Base-by-base conservation (phyloP, 73 alveolate species). In the Paramecium sexaurelia region DNA sequence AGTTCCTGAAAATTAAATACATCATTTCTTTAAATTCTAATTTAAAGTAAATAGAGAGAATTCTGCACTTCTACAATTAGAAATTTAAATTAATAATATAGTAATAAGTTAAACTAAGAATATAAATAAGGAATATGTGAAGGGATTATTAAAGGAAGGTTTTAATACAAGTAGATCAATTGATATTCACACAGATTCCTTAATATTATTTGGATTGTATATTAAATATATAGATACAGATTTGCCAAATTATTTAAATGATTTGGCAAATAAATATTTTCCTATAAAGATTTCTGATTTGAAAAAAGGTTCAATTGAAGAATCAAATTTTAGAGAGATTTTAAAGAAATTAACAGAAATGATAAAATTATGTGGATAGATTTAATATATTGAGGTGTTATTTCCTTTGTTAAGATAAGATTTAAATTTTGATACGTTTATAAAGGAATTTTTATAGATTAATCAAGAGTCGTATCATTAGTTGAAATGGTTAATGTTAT, bases 321-420 rank as follows among this genome's bases (percentile, higher is more conserved):
- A 88, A 17, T 22, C 19, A 17, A 82, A 88, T 29, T 88, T 88
- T 22, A 88, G 71, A 27, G 51, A 32, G 0, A 88, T 88, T 40
- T 7, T 88, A 7, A 36, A 43, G 0, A 61, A 61, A 24, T 37
- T 88, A 55, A 67, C 37, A 1, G 68, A 88, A 20, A 88, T 88
- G 94, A 88, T 88, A 13, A 88, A 88, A 43, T 15, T 88, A 22
- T 75, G 87, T 20, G 78, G 83, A 7, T 11, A 69, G 55, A 88
- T 88, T 69, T 69, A 88, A 71, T 47, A 68, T 11, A 20, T 88
- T 41, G 94, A 88, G 71, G 83, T 88, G 0, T 82, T 88, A 39
- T 88, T 88, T 82, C 94, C 94, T 8, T 47, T 88, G 11, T 29
- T 88, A 8, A 75, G 91, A 43, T 56, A 88, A 32, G 83, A 69